These are phyloP conservation scores for Phytophthora niederhauseri DNA, from an alignment of 352 stramenopile genomes.

Conservation along the genomic window DNA sequence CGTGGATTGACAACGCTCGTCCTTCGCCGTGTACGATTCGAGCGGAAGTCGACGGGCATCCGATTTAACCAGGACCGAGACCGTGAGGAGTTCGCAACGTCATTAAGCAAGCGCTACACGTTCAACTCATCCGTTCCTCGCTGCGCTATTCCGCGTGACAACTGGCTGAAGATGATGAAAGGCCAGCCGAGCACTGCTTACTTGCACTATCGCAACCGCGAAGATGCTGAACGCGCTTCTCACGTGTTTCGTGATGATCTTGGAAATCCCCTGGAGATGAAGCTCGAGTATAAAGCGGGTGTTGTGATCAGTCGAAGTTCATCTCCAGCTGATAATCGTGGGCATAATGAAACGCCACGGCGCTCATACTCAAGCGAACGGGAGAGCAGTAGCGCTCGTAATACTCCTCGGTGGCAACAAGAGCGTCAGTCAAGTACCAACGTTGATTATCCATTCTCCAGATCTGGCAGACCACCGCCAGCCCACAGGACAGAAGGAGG, in stretches of 20 bases:
- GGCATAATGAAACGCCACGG: slow-evolving; percentile 4
- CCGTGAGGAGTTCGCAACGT: slow-evolving; percentile 48
- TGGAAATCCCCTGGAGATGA: slow-evolving; percentile 44
- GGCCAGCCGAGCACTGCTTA: slow-evolving; percentile 36
- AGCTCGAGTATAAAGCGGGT: slow-evolving; percentile 36
- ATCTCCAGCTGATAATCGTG: slow-evolving; percentile 13
- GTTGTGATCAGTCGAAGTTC: slow-evolving; percentile 25
- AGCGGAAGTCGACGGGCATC: slow-evolving; percentile 60
- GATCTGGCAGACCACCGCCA: slow-evolving; percentile 12
- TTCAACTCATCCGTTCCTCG: slow-evolving; percentile 53
- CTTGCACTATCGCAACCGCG: slow-evolving; percentile 53
- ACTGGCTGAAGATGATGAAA: slow-evolving; percentile 50
- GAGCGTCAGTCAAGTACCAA: slow-evolving; percentile 8
- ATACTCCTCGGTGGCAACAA: slow-evolving; percentile 15
- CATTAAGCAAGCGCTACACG: slow-evolving; percentile 50
- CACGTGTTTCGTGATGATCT: slow-evolving; percentile 44
- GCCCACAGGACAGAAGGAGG: slow-evolving; percentile 2
- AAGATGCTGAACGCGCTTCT: slow-evolving; percentile 46
- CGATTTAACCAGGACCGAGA: slow-evolving; percentile 60
- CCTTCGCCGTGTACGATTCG: slow-evolving; percentile 41
- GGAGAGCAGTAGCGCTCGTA: slow-evolving; percentile 10
- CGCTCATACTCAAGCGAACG: slow-evolving; percentile 43
- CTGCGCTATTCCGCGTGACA: slow-evolving; percentile 55
- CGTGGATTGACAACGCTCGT: slow-evolving; percentile 43
- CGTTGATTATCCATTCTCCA: slow-evolving; percentile 5